Percentiles rank a stretch among this genome's conserved stretches.
phyloP scores from a whole-genome alignment of 768 basidiomycete species.

The Collybia nuda region DNA sequence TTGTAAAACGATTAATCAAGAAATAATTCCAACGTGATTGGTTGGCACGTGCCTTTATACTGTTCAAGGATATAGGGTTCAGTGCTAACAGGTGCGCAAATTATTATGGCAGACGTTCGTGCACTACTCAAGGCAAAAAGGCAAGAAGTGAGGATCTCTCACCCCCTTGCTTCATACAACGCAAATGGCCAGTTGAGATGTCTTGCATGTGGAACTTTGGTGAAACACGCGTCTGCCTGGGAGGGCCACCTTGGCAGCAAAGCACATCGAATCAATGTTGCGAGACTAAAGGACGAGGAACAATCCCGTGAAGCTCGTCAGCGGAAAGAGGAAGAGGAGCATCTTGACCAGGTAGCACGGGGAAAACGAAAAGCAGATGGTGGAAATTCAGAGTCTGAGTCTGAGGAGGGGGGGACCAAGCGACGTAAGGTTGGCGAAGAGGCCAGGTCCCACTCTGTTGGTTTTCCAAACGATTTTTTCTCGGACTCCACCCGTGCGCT shows the following conservation, averaged over 20 bases:
- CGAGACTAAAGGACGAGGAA: conserved; percentile 58
- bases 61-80: too few species aligned
- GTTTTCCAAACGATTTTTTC: conserved; percentile 74
- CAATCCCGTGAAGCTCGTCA: conserved; percentile 34
- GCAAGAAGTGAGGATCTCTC: conserved; percentile 68
- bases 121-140: conserved; percentile 83
- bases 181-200: conserved; percentile 70
- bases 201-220: conserved; percentile 52
- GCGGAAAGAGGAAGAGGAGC: conserved; percentile 29
- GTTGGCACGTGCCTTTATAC: too few species aligned
- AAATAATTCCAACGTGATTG: too few species aligned
- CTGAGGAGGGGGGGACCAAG: conserved; percentile 26
- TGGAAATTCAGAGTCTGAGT: conserved; percentile 17
- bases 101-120: conserved; percentile 73
- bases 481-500: conserved; percentile 68
- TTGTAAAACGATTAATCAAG: too few species aligned
- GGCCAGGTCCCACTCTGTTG: conserved; percentile 3
- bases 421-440: conserved; percentile 1
- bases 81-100: too few species aligned
- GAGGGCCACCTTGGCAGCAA: conserved; percentile 86
- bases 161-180: conserved; percentile 73
- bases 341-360: conserved; percentile 27
- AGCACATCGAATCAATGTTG: conserved; percentile 66
- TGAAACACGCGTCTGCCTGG: conserved; percentile 86
- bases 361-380: conserved; percentile 36